Conservation (phyloP, 78 protist genomes). For the Bodo saltans region DNA sequence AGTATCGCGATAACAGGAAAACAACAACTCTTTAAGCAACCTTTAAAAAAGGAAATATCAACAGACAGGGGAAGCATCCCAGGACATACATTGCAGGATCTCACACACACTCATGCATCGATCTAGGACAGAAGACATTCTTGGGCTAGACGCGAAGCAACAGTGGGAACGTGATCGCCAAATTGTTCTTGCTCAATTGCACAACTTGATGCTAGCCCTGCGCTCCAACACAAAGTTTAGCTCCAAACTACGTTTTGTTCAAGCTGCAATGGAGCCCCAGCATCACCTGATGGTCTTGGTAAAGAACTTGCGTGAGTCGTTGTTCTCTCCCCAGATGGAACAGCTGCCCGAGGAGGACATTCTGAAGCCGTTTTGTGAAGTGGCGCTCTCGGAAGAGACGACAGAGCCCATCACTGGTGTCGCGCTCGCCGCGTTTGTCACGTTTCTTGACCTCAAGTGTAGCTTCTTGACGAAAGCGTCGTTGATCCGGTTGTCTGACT, state of each 20-base stretch:
- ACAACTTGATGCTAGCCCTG: conserved; percentile 24
- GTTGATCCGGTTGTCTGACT: neutral
- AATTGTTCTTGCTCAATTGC: neutral
- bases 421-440: conserved; percentile 72
- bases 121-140: no score
- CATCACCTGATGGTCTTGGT: neutral
- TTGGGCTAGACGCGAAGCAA: neutral
- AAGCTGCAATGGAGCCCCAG: neutral
- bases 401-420: conserved; percentile 85
- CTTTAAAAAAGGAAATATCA: no score
- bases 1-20: no score
- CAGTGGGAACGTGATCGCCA: conserved; percentile 10
- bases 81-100: no score
- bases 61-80: no score
- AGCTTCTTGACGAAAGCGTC: neutral
- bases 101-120: no score
- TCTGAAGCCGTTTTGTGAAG: conserved; percentile 69
- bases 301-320: neutral
- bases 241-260: neutral
- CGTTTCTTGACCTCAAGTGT: conserved; percentile 46
- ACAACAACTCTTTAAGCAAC: no score
- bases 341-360: neutral
- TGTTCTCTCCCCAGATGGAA: neutral
- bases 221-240: neutral
- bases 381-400: conserved; percentile 65